These are phyloP conservation scores for Lathyrus oleraceus DNA, from an alignment of 306 rosid species.

Conservation along the genomic window DNA sequence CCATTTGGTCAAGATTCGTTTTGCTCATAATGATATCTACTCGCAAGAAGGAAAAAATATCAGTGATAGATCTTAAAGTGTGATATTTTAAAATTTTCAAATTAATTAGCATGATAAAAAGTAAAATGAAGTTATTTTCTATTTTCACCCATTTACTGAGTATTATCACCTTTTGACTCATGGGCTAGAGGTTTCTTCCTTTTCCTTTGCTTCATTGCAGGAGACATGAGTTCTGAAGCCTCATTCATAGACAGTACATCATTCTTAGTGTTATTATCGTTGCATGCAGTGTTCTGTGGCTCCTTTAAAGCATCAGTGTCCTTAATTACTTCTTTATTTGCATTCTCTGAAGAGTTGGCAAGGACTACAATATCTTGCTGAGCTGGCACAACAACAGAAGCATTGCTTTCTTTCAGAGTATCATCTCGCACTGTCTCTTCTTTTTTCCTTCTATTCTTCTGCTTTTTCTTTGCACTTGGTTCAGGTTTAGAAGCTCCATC, in stretches of 20 bases:
- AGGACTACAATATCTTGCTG: conserved; percentile 32
- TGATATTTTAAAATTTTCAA: conserved; percentile 13
- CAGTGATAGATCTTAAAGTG: conserved; percentile 19
- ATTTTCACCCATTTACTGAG: conserved; percentile 31
- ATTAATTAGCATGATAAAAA: conserved; percentile 26
- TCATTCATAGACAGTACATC: conserved; percentile 37
- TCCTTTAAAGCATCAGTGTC: conserved; percentile 44
- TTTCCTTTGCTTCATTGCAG: conserved; percentile 37
- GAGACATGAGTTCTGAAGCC: conserved; percentile 40
- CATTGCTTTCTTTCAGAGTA: conserved; percentile 23
- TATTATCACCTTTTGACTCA: conserved; percentile 32
- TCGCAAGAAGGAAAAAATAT: background rate
- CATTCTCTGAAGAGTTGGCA: conserved; percentile 33
- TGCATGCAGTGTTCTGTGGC: conserved; percentile 21
- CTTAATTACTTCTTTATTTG: conserved; percentile 36
- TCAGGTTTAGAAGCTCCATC: conserved; percentile 29
- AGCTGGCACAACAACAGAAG: conserved; percentile 33
- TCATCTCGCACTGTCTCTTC: background rate
- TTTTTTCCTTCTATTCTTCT: conserved; percentile 29
- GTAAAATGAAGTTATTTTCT: conserved; percentile 29
- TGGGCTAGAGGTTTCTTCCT: conserved; percentile 33
- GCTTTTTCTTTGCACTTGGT: conserved; percentile 31
- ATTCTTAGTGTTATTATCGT: conserved; percentile 21
- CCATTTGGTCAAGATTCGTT: conserved; percentile 37
- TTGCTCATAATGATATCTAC: conserved; percentile 42